Evolutionary conservation across 2,329 filamentous ascomycete genomes (phyloP).

Genomic region (Apiospora malaysiana): DNA sequence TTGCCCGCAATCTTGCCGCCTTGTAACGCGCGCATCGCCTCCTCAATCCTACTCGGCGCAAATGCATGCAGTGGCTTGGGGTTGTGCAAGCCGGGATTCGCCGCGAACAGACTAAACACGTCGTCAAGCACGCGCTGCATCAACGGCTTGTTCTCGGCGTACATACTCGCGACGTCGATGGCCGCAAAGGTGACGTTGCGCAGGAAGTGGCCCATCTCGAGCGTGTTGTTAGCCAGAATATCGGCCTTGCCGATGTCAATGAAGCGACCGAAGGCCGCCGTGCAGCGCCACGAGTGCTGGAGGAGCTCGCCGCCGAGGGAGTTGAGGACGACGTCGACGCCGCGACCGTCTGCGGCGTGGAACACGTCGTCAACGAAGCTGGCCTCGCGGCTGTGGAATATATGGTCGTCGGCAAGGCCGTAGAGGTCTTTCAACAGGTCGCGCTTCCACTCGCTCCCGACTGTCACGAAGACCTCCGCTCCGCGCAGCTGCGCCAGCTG

Average conservation of each 20-base stretch:
- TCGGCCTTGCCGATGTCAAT: constrained; percentile 21
- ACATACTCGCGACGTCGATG: constrained; percentile 18
- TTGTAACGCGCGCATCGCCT: constrained; percentile 20
- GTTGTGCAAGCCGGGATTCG: not conserved
- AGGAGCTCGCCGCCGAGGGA: constrained; percentile 39
- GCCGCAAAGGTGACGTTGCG: constrained; percentile 19
- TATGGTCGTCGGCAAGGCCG: constrained; percentile 41
- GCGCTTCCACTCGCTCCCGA: constrained; percentile 42
- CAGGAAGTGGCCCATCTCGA: constrained; percentile 18
- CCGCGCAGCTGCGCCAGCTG: constrained; percentile 44
- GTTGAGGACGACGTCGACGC: constrained; percentile 53
- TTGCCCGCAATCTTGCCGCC: constrained; percentile 16
- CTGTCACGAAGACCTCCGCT: constrained; percentile 49
- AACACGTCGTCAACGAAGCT: constrained; percentile 41
- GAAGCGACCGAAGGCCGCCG: constrained; percentile 17
- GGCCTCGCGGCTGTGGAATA: constrained; percentile 44
- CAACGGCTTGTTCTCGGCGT: constrained; percentile 18
- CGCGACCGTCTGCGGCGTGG: constrained; percentile 36
- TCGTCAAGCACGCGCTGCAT: constrained; percentile 11
- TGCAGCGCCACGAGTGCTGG: constrained; percentile 16
- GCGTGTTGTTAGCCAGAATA: constrained; percentile 19
- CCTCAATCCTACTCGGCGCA: not conserved
- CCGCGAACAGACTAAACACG: constrained; percentile 4
- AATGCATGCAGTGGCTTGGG: constrained; percentile 15
- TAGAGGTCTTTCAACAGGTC: constrained; percentile 37